These are phyloP conservation scores for Salix arbutifolia DNA, from an alignment of 345 rosid species.

Conservation along the genomic window DNA sequence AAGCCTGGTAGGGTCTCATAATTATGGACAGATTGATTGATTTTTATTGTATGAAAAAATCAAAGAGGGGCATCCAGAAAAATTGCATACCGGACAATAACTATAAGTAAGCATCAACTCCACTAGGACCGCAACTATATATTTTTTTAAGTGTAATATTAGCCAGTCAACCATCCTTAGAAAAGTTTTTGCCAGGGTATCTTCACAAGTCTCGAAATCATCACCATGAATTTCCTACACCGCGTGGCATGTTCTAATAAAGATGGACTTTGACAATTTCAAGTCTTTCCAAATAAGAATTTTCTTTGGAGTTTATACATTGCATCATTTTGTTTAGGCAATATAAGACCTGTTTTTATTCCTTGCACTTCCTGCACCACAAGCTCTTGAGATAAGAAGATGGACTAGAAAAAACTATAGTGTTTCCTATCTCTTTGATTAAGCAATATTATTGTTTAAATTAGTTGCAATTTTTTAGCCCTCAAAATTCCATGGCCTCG, in stretches of 20 bases:
- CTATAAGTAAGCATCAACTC: too few relatives aligned
- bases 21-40: too few relatives aligned
- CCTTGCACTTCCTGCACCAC: background rate
- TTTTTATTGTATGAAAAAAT: too few relatives aligned
- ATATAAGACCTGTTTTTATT: background rate
- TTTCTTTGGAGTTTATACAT: background rate
- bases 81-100: background rate
- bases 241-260: fast-evolving
- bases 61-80: too few relatives aligned
- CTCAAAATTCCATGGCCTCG: conserved; percentile 11
- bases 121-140: too few relatives aligned
- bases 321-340: background rate
- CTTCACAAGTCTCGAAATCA: background rate
- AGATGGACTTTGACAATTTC: background rate
- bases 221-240: background rate
- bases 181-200: background rate
- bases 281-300: background rate
- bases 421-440: background rate
- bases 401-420: too few relatives aligned
- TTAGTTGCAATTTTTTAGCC: background rate
- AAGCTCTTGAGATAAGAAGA: too few relatives aligned
- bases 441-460: background rate
- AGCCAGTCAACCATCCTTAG: background rate
- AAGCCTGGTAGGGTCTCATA: too few relatives aligned
- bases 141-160: background rate